phyloP scores from a whole-genome alignment of 805 yeast genomes.

The Candida suzukii region DNA sequence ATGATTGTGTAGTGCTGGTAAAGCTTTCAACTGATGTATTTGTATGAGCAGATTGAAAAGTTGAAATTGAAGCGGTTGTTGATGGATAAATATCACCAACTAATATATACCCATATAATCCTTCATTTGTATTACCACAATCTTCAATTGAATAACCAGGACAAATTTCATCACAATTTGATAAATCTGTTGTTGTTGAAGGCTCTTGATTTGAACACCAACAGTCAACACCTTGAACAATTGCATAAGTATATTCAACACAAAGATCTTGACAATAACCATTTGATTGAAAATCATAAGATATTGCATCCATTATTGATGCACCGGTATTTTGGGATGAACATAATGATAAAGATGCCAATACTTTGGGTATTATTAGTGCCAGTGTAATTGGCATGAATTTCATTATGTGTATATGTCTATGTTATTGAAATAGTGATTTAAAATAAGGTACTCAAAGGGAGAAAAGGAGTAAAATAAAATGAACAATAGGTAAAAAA shows the following conservation, averaged over 20 bases:
- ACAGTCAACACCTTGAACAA: slow-evolving; percentile 36
- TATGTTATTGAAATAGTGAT: too few relatives aligned
- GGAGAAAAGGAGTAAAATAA: too few relatives aligned
- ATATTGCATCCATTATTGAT: neutral
- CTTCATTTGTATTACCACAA: slow-evolving; percentile 44
- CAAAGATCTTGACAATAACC: slow-evolving; percentile 39
- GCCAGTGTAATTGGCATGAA: too few relatives aligned
- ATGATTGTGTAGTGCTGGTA: neutral
- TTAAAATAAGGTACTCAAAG: too few relatives aligned
- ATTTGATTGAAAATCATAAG: slow-evolving; percentile 23
- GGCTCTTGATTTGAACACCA: slow-evolving; percentile 56
- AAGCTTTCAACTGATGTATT: too few relatives aligned
- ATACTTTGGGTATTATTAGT: neutral
- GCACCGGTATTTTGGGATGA: slow-evolving; percentile 21
- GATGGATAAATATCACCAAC: slow-evolving; percentile 5
- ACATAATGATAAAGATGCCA: slow-evolving; percentile 6
- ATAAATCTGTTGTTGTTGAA: slow-evolving; percentile 15
- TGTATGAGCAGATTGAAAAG: neutral
- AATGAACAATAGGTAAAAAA: too few relatives aligned
- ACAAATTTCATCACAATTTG: slow-evolving; percentile 42
- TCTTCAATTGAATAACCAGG: slow-evolving; percentile 52
- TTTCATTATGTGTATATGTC: too few relatives aligned
- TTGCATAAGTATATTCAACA: slow-evolving; percentile 29
- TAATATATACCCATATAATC: slow-evolving; percentile 17
- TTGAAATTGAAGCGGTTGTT: neutral